Base-by-base conservation (phyloP, 805 yeast species). In the Pichia heedii region DNA sequence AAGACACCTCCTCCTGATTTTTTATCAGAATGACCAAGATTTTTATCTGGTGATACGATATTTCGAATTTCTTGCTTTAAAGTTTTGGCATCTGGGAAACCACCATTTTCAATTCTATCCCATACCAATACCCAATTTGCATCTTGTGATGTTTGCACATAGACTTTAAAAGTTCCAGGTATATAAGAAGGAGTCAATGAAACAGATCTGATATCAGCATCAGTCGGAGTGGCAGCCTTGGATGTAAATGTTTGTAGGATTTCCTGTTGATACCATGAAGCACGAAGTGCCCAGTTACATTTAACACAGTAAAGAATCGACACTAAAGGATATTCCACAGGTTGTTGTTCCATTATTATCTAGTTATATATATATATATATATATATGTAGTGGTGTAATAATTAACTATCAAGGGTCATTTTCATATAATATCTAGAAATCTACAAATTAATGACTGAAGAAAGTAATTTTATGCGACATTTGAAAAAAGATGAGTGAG, bases 221-320 rank as follows among this genome's bases (percentile, higher is more conserved):
- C 66, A 5, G 62, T 59, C 3, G 26, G 33, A 18, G 33, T 47
- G 11, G 49, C 45, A 7, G 50, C 55, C 37, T 54, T 54, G 8
- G 61, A 50, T 8, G 59, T 50, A 60, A 86, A 88, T 0, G 96
- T 88, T 54, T 83, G 86, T n/a, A 87, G 63, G 1, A 88, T 65
- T 60, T 87, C 96, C 57, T 84, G 95, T 27, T 78, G 66, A 52
- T 85, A 85, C 96, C 96, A 88, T 0, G 85, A 73, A 2, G 96
- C 94, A 12, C 96, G 66, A 38, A 85, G 72, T 53, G 84, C 83
- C 96, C 96, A 87, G 54, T 83, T 82, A 67, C 96, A 87, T 56
- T 74, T 76, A 33, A 83, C 81, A 57, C 96, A 87, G 62, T 81
- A 87, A 51, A 75, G 71, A 35, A 87, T 85, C 5, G 76, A 65